Percentiles rank a stretch among this genome's conserved stretches.
phyloP scores from a whole-genome alignment of 345 rosid genomes.

The Melastoma malabathricum region DNA sequence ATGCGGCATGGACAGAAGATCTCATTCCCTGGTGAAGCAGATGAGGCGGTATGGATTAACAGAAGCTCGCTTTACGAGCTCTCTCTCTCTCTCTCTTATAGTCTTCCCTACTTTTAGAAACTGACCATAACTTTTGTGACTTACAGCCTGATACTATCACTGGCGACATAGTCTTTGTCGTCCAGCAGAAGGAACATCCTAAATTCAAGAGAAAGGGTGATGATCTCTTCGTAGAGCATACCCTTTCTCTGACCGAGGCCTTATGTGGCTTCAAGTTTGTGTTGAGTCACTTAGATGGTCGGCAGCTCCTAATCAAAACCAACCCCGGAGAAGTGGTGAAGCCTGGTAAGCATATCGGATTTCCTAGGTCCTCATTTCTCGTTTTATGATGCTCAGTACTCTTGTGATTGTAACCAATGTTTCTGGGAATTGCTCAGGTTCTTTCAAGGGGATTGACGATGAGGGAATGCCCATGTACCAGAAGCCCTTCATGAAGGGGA shows the following conservation, averaged over 20 bases:
- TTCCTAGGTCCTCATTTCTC: neutral
- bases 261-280: conserved; percentile 82
- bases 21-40: conserved; percentile 32
- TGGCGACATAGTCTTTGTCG: conserved; percentile 73
- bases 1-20: conserved; percentile 28
- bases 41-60: conserved; percentile 15
- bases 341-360: conserved; percentile 36
- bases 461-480: conserved; percentile 86
- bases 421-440: conserved; percentile 21
- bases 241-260: conserved; percentile 71
- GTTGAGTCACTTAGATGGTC: conserved; percentile 63
- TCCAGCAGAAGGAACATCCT: conserved; percentile 88
- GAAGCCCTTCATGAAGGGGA: conserved; percentile 88
- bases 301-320: conserved; percentile 81
- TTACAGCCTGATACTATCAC: conserved; percentile 81
- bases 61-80: too few species aligned
- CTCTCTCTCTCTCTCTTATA: too few species aligned
- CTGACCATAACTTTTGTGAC: too few species aligned
- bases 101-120: too few species aligned
- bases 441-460: conserved; percentile 66
- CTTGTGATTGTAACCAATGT: too few species aligned
- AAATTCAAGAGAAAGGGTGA: conserved; percentile 78
- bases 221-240: conserved; percentile 73
- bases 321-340: conserved; percentile 75
- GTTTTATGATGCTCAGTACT: too few species aligned